Conservation (phyloP, 208 protist species). For the Plasmodiophora brassicae region DNA sequence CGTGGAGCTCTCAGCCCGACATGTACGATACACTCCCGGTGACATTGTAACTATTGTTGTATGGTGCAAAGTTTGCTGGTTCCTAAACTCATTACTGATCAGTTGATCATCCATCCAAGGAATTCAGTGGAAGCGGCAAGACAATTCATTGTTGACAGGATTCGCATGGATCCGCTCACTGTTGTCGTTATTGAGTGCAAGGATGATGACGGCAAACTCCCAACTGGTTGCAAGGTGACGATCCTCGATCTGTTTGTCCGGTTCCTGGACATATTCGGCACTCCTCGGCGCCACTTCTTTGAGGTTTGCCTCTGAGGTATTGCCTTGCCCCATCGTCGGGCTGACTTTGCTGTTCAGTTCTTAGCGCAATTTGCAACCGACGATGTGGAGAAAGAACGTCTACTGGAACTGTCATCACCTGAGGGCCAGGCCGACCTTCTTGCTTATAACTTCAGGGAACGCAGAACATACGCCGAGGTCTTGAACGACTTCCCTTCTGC, state of each 20-base stretch:
- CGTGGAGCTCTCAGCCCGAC: background rate
- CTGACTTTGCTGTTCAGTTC: background rate
- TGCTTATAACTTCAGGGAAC: background rate
- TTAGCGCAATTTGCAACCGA: background rate
- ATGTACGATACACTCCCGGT: background rate
- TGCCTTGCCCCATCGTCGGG: background rate
- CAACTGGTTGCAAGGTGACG: background rate
- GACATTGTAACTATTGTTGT: background rate
- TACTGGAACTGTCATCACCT: background rate
- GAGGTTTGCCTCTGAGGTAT: background rate
- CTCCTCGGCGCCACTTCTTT: conserved; percentile 36
- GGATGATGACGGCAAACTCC: background rate
- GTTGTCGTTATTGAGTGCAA: background rate
- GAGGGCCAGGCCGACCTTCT: background rate
- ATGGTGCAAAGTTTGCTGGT: background rate
- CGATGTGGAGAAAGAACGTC: background rate
- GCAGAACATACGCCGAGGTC: background rate
- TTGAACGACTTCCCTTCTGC: background rate
- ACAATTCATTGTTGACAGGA: background rate
- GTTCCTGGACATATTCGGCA: conserved; percentile 38
- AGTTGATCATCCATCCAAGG: background rate
- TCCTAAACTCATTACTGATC: too few relatives aligned
- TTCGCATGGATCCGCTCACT: background rate
- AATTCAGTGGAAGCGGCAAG: background rate
- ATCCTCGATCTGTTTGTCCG: background rate